Evolutionary conservation across 164 flowering plant genomes (phyloP), one percentile per base, ranked within the genome.

Genomic region (Vitis labrusca): DNA sequence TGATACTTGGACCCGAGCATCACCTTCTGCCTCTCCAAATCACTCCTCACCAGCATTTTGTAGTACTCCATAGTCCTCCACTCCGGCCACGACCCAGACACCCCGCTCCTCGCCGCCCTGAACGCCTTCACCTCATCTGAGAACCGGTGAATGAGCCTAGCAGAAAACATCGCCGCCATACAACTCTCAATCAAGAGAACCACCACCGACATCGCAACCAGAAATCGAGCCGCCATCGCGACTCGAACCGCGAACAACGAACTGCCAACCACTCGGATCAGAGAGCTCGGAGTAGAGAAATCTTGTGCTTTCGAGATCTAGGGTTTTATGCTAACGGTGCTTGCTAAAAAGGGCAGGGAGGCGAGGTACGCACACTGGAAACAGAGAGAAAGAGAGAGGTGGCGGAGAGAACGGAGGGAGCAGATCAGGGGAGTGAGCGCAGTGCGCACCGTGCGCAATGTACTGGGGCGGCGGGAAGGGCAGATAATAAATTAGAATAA

Each of bases 11-110:
- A 70, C 2, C 82, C 83, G 51, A 89, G 85, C 80, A 77, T 90
- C 90, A 90, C 84, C 76, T 78, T 86, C 86, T 87, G 97, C 81
- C 89, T 68, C 80, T 79, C 73, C 65, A 86, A 66, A 79, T 92
- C 98, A 44, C 84, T 79, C 9, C 74, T 73, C 70, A 78, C 68
- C 5, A 94, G 85, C 77, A 77, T 10, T 73, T 66, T 53, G 54
- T 88, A 88, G 68, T 90, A 91, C 65, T 85, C 88, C 73, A 78
- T 2, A 64, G 83, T 87, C 80, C 80, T 73, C 66, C 61, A 67
- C 80, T 55, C 72, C 69, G 91, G 90, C 91, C 81, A 85, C 23
- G 61, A 53, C 52, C 17, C 30, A 3, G 49, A 29, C 49, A 14
- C 48, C 62, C 77, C 77, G 5, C 59, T 62, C 65, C 59, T 66